These are phyloP conservation scores for Claviceps digitariae DNA, from an alignment of 2,329 filamentous ascomycete genomes.

Conservation along the genomic window DNA sequence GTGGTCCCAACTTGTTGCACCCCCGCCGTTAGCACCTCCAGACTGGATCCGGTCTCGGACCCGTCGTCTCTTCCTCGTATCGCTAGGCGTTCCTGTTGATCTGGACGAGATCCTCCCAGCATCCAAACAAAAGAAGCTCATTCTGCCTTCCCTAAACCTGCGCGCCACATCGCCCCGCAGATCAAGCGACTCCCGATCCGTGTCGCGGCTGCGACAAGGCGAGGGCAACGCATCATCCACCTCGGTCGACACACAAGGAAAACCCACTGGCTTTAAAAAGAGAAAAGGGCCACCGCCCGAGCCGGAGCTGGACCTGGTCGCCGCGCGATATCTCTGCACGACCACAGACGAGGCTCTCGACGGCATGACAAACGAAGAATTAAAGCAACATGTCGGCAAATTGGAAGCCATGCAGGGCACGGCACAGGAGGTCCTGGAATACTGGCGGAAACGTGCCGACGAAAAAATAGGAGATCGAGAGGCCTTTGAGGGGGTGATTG, in stretches of 20 bases:
- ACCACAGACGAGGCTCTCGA: constrained; percentile 74
- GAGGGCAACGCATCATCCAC: constrained; percentile 42
- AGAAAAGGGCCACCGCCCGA: constrained; percentile 49
- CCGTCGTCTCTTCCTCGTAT: constrained; percentile 86
- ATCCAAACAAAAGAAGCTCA: constrained; percentile 94
- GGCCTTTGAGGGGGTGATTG: constrained; percentile 91
- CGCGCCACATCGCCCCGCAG: constrained; percentile 39
- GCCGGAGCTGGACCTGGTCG: constrained; percentile 66
- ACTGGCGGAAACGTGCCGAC: constrained; percentile 77
- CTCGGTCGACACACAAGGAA: constrained; percentile 46
- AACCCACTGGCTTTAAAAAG: constrained; percentile 29
- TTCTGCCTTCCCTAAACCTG: constrained; percentile 79
- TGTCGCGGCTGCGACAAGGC: constrained; percentile 31
- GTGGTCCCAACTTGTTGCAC: constrained; percentile 92
- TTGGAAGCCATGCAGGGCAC: constrained; percentile 56
- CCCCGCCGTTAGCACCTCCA: constrained; percentile 84
- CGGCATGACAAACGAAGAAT: constrained; percentile 66
- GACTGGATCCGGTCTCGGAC: constrained; percentile 98
- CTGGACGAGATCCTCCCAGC: constrained; percentile 94
- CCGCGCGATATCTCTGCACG: constrained; percentile 63
- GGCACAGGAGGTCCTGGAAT: constrained; percentile 67
- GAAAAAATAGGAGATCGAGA: constrained; percentile 83
- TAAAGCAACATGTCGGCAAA: constrained; percentile 55
- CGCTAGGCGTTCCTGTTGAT: constrained; percentile 88
- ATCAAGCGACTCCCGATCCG: constrained; percentile 39